A percentile compares a stretch with the other conserved stretches of the same genome.
These are phyloP conservation scores for Stephanodiscus triporus DNA, from an alignment of 108 stramenopile species.

Conservation along the genomic window DNA sequence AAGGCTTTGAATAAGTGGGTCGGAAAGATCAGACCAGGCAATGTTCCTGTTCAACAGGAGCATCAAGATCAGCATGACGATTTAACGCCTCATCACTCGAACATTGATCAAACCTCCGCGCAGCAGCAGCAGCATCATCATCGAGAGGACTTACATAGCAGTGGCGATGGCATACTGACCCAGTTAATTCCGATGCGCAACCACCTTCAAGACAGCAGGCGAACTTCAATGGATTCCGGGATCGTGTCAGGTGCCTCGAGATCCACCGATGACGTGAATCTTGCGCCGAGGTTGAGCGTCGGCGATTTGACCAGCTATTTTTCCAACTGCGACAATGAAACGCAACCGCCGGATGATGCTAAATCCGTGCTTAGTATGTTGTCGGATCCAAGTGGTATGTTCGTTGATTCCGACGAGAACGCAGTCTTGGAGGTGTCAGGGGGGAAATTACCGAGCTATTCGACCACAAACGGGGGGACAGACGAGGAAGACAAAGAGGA, in stretches of 20 bases:
- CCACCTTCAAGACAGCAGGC: neutral
- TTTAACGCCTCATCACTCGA: neutral
- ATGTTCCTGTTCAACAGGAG: neutral
- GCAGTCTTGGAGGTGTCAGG: neutral
- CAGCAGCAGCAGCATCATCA: neutral
- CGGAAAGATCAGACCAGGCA: neutral
- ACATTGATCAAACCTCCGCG: neutral
- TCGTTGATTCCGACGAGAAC: neutral
- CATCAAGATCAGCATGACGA: neutral
- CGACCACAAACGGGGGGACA: no score
- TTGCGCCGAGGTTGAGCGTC: slow-evolving; percentile 32
- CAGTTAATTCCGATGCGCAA: neutral
- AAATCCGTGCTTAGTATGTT: neutral
- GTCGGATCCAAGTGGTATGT: neutral
- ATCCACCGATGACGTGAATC: slow-evolving; percentile 9
- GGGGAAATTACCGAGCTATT: neutral
- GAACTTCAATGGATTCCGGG: slow-evolving; percentile 4
- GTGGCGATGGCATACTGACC: neutral
- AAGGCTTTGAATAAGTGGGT: neutral
- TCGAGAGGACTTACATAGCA: neutral
- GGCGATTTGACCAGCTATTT: slow-evolving; percentile 8
- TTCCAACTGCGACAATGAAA: neutral
- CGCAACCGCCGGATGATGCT: neutral
- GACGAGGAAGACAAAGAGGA: neutral
- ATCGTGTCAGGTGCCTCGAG: neutral